Evolutionary conservation across 2,329 filamentous ascomycete species (phyloP), one percentile per base, ranked within the genome.

Genomic region (Fusarium hostae): DNA sequence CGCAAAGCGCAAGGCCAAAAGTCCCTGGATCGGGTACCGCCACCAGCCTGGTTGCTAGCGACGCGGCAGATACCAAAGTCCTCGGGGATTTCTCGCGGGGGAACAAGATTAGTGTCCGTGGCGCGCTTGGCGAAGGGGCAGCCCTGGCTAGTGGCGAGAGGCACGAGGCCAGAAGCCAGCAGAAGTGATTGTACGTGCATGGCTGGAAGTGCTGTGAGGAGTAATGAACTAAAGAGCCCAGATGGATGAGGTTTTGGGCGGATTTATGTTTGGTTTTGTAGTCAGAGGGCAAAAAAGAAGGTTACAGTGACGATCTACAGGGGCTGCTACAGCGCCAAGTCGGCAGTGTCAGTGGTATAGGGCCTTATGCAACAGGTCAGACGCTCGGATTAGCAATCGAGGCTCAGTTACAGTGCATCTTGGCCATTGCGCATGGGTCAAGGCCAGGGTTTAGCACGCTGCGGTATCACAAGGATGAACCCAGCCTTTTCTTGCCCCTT

Each of bases 1-100:
- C 85, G 88, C 70, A 94, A 82, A 75, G 87, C 83, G 63, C 90
- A 86, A 59, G 92, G 92, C 92, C 92, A 94, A 90, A 91, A 94
- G 84, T 94, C 91, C 59, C 75, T 78, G 84, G 90, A 93, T 68
- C 84, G 83, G 75, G 90, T 92, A 76, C 92, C 92, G 75, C 88
- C 88, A 73, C 91, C 91, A 63, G 81, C 86, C 44, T 82, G 80
- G 66, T 86, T 86, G 76, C 74, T 72, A 12, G 60, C 40, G 13
- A 57, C 43, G 59, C 44, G 47, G 45, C 74, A 76, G 41, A 59
- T 57, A 13, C 72, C 74, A 52, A 76, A 76, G 48, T 68, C 55
- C 41, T 75, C 60, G 5, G 65, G 24, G 16, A 74, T 72, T 34
- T 72, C 73, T 52, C 65, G 30, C 3, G 54, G 66, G 3, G 54